A percentile compares a stretch with the other conserved stretches of the same genome.
These are phyloP conservation scores for Alternaria panax DNA, from an alignment of 2,329 filamentous ascomycete genomes.

Conservation along the genomic window DNA sequence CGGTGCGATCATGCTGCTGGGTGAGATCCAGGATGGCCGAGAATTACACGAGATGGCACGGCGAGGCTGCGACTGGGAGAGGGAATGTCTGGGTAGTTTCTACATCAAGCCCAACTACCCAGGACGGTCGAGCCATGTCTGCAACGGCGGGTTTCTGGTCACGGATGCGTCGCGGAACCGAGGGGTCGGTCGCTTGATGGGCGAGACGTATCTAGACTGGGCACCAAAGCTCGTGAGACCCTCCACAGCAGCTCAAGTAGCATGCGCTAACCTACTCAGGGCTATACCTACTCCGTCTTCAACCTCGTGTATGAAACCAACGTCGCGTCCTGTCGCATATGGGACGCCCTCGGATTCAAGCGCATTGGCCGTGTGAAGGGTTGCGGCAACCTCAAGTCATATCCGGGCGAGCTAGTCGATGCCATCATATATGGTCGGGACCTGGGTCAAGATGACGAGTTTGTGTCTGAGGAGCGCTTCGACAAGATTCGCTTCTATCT, in stretches of 20 bases:
- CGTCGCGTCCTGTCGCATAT: slow-evolving; percentile 86
- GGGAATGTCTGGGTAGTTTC: slow-evolving; percentile 85
- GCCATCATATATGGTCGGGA: slow-evolving; percentile 69
- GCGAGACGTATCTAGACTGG: slow-evolving; percentile 61
- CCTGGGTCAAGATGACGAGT: slow-evolving; percentile 72
- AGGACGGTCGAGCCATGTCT: slow-evolving; percentile 87
- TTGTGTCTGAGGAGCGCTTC: slow-evolving; percentile 93
- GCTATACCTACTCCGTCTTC: slow-evolving; percentile 92
- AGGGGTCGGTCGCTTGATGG: slow-evolving; percentile 61
- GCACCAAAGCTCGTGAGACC: slow-evolving; percentile 57
- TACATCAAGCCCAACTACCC: slow-evolving; percentile 96
- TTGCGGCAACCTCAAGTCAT: slow-evolving; percentile 59
- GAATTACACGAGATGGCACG: slow-evolving; percentile 58
- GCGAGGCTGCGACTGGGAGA: slow-evolving; percentile 72
- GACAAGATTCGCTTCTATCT: slow-evolving; percentile 99
- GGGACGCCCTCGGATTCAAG: slow-evolving; percentile 92
- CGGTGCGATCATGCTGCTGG: slow-evolving; percentile 84
- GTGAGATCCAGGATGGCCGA: slow-evolving; percentile 67
- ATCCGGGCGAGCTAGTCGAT: slow-evolving; percentile 56
- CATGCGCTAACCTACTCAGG: slow-evolving; percentile 52
- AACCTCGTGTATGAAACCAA: slow-evolving; percentile 95
- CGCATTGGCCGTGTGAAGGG: slow-evolving; percentile 79
- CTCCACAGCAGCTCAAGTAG: background rate
- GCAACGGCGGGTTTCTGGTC: slow-evolving; percentile 66
- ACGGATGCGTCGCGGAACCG: slow-evolving; percentile 57